These are phyloP conservation scores for Umbelopsis ramanniana DNA, from an alignment of 192 early-diverging fungal genomes.

Conservation along the genomic window DNA sequence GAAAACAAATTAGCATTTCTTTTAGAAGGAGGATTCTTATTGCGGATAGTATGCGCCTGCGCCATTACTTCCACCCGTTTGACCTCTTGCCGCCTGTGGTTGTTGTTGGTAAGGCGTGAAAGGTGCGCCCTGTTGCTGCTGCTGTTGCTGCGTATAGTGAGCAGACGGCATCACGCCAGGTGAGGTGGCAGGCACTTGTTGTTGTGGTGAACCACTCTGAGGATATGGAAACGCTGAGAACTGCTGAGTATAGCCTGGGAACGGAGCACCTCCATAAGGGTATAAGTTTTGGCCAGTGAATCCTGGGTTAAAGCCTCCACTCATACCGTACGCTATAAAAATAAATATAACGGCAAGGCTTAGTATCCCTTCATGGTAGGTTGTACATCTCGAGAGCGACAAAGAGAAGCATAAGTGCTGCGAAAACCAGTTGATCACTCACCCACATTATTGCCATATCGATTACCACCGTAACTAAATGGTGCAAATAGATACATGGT, in stretches of 20 bases:
- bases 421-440: not conserved
- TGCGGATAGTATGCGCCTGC: slow-evolving; percentile 24
- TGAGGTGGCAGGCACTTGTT: slow-evolving; percentile 5
- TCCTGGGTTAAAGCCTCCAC: slow-evolving; percentile 14
- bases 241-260: slow-evolving; percentile 14
- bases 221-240: slow-evolving; percentile 17
- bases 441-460: slow-evolving; percentile 21
- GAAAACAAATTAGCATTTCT: slow-evolving; percentile 22
- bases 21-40: not conserved
- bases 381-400: not conserved
- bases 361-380: not conserved
- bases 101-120: slow-evolving; percentile 13
- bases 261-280: slow-evolving; percentile 16
- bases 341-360: not conserved
- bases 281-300: slow-evolving; percentile 12
- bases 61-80: slow-evolving; percentile 21
- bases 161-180: slow-evolving; percentile 2
- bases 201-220: slow-evolving; percentile 17
- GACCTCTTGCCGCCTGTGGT: slow-evolving; percentile 8
- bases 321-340: slow-evolving; percentile 9
- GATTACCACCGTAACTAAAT: slow-evolving; percentile 4
- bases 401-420: not conserved
- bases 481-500: not conserved
- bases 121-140: slow-evolving; percentile 1
- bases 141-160: slow-evolving; percentile 12